Evolutionary conservation across 495 filamentous ascomycete genomes (phyloP), one percentile per base, ranked within the genome.

Genomic region (Thermochaetoides thermophila): DNA sequence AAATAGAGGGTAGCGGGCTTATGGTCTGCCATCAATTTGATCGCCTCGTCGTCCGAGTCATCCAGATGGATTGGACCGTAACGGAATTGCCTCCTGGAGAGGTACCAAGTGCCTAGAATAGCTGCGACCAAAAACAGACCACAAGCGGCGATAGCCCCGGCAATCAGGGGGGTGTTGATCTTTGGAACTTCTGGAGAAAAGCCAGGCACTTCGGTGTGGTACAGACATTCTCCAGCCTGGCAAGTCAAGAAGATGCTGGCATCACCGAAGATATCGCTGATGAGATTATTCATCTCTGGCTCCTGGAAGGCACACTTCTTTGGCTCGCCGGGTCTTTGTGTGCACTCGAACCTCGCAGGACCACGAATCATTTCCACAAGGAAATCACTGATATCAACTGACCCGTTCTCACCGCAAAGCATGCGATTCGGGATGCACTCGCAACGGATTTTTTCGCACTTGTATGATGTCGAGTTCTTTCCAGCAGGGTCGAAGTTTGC

Each of bases 161-260:
- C 89, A 46, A 97, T 96, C 28, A 97, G 63, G 8, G 91, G 89
- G 1, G 86, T 97, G 52, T 97, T 97, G 61, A 97, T 96, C 47
- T 79, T 75, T 58, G 95, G 95, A 31, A 96, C 64, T 3, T 86
- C 81, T 25, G 84, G 71, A 34, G 78, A 60, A 50, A 89, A 96
- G 17, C 89, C 91, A 8, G 89, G 89, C 13, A 94, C 78, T 38
- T 95, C 82, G 7, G 85, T 91, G 40, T 74, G 71, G 56, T 93
- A 81, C 17, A 97, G 60, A 63, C 89, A 97, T 55, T 97, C 89
- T 35, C 89, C 89, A 13, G 85, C 67, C 39, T 76, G 58, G 50
- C 89, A 97, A 23, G 74, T 64, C 29, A 97, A 57, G 24, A 75
- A 68, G 41, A 97, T 97, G 46, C 75, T 95, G 39, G 72, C 61